Evolutionary conservation across 352 stramenopile genomes (phyloP).

Genomic region (Phytophthora foliorum): DNA sequence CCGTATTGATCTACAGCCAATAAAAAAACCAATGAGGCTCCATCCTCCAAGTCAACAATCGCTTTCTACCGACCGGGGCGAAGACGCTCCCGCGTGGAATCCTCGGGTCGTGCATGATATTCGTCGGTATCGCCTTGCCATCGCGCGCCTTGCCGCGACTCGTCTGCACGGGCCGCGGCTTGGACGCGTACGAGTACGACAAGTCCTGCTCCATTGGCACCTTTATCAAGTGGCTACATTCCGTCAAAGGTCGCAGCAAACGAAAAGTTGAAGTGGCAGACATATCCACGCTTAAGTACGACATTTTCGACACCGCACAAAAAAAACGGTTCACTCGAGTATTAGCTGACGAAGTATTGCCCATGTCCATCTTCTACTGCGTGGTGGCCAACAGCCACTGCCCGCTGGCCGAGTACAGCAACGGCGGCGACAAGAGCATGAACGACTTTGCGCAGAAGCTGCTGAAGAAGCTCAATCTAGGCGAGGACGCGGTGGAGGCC

Average conservation of each 20-base stretch:
- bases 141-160: conserved; percentile 60
- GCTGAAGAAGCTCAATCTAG: conserved; percentile 87
- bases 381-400: conserved; percentile 87
- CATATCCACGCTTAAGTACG: conserved; percentile 17
- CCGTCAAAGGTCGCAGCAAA: conserved; percentile 40
- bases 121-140: conserved; percentile 49
- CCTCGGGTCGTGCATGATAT: conserved; percentile 85
- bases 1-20: conserved; percentile 22
- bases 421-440: conserved; percentile 88
- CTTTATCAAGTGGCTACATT: conserved; percentile 27
- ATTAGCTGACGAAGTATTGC: no score
- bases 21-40: background rate
- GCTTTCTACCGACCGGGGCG: conserved; percentile 40
- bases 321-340: conserved; percentile 24
- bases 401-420: conserved; percentile 84
- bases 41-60: background rate
- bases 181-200: conserved; percentile 84
- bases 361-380: conserved; percentile 93
- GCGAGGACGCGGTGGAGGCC: conserved; percentile 78
- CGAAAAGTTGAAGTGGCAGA: conserved; percentile 31
- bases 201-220: conserved; percentile 56
- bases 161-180: conserved; percentile 76
- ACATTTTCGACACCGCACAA: background rate
- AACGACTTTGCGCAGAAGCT: conserved; percentile 89
- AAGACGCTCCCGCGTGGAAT: conserved; percentile 75